phyloP scores from a whole-genome alignment of 352 stramenopile genomes.

The Albugo laibachii region DNA sequence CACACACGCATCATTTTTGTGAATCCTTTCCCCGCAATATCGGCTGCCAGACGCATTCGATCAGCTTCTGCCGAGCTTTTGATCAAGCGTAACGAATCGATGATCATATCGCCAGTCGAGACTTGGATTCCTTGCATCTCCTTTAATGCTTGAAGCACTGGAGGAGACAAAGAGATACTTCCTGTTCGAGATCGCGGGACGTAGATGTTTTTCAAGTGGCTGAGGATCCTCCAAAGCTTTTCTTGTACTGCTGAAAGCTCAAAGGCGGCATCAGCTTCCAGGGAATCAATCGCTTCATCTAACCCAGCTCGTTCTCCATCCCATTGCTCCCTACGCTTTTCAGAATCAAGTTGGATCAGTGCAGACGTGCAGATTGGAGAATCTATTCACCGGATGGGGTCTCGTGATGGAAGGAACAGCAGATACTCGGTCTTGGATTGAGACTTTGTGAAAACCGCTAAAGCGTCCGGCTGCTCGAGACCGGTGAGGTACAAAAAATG shows the following conservation, averaged over 20 bases:
- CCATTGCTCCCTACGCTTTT: slow-evolving; percentile 42
- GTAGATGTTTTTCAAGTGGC: slow-evolving; percentile 37
- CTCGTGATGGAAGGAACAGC: slow-evolving; percentile 53
- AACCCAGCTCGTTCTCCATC: slow-evolving; percentile 48
- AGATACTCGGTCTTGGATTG: slow-evolving; percentile 36
- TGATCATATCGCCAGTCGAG: slow-evolving; percentile 34
- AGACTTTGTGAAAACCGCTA: slow-evolving; percentile 59
- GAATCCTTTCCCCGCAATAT: slow-evolving; percentile 48
- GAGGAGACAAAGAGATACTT: slow-evolving; percentile 23
- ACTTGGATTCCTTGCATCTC: slow-evolving; percentile 48
- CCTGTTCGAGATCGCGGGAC: slow-evolving; percentile 27
- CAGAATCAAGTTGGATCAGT: not conserved
- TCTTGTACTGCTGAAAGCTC: slow-evolving; percentile 33
- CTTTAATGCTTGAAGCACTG: slow-evolving; percentile 37
- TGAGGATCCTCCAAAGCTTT: slow-evolving; percentile 31
- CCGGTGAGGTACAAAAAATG: slow-evolving; percentile 77
- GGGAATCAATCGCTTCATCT: slow-evolving; percentile 30
- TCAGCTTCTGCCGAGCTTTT: slow-evolving; percentile 58
- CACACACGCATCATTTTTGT: slow-evolving; percentile 58
- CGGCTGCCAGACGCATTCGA: slow-evolving; percentile 47
- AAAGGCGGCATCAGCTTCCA: slow-evolving; percentile 43
- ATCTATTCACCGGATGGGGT: slow-evolving; percentile 26
- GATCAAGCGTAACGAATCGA: slow-evolving; percentile 49
- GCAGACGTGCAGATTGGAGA: not conserved
- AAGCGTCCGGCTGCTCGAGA: slow-evolving; percentile 50